phyloP scores from a whole-genome alignment of 352 stramenopile species.

The Pythium scleroteichum region DNA sequence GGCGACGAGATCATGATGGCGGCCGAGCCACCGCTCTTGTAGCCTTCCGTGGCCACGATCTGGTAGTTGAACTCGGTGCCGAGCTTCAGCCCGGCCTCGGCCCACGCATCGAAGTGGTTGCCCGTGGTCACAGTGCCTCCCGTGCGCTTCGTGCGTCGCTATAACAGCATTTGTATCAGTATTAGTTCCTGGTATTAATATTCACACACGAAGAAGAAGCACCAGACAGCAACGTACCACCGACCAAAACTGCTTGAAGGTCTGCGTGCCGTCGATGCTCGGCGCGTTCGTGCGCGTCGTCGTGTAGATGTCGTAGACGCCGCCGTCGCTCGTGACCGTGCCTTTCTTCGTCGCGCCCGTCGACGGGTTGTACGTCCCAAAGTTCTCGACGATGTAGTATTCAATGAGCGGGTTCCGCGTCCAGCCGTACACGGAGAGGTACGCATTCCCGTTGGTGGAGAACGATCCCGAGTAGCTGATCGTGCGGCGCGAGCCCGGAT shows the following conservation, averaged over 20 bases:
- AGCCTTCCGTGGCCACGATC: too few species aligned
- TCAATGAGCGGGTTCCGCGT: conserved; percentile 14
- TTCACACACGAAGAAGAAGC: too few species aligned
- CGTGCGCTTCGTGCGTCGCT: conserved; percentile 3
- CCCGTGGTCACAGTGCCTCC: conserved; percentile 11
- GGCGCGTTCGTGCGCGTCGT: conserved; percentile 13
- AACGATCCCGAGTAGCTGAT: conserved; percentile 9
- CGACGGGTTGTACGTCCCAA: conserved; percentile 16
- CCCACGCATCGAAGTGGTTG: conserved; percentile 14
- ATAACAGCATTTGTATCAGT: neutral
- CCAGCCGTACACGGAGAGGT: conserved; percentile 15
- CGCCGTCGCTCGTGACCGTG: conserved; percentile 1
- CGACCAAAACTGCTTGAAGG: conserved; percentile 20
- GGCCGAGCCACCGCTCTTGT: neutral
- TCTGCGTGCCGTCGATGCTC: conserved; percentile 14
- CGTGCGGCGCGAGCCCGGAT: neutral
- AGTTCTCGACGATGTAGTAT: conserved; percentile 20
- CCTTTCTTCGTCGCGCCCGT: conserved; percentile 4
- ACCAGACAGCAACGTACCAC: conserved; percentile 15
- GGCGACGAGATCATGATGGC: neutral
- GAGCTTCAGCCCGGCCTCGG: conserved; percentile 10
- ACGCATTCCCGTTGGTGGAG: conserved; percentile 10
- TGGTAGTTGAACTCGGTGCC: neutral
- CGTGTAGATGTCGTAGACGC: conserved; percentile 16
- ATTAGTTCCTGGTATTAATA: too few species aligned